Conservation (phyloP, 371 early-diverging fungal genomes). For the Fennellomyces sp. region DNA sequence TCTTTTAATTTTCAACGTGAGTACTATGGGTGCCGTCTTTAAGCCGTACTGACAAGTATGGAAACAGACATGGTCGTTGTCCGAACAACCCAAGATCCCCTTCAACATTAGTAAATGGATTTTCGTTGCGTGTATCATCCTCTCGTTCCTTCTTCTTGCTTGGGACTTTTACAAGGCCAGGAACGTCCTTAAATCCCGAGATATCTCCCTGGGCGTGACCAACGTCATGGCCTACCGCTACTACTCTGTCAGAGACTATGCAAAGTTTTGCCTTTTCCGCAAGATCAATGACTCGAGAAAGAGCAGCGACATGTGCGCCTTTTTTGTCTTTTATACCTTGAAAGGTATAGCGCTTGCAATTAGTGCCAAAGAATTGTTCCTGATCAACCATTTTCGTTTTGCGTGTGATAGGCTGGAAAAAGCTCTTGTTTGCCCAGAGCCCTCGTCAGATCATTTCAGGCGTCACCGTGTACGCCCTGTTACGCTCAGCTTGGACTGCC, state of each 20-base stretch:
- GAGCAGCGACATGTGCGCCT: conserved; percentile 73
- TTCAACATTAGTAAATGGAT: conserved; percentile 60
- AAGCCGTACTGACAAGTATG: too few relatives aligned
- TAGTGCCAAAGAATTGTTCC: too few relatives aligned
- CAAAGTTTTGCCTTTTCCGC: conserved; percentile 81
- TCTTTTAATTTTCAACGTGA: conserved; percentile 47
- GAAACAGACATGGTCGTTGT: conserved; percentile 34
- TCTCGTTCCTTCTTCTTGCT: conserved; percentile 71
- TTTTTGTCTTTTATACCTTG: conserved; percentile 85
- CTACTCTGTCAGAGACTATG: conserved; percentile 61
- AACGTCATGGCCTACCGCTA: conserved; percentile 73
- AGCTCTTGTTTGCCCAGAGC: conserved; percentile 82
- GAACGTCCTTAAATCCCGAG: conserved; percentile 64
- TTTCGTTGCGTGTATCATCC: conserved; percentile 68
- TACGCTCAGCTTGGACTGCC: conserved; percentile 36
- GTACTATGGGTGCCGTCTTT: too few relatives aligned
- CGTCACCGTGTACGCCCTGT: conserved; percentile 36
- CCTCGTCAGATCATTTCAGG: conserved; percentile 78
- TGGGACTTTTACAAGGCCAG: conserved; percentile 75
- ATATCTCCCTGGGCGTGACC: conserved; percentile 82
- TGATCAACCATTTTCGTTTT: too few relatives aligned
- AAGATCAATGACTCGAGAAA: conserved; percentile 72
- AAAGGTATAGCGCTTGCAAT: conserved; percentile 68
- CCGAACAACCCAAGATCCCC: conserved; percentile 40
- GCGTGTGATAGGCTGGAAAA: conserved; percentile 73